phyloP scores from a whole-genome alignment of 2,329 filamentous ascomycete species.

The Hypoxylon sp. region DNA sequence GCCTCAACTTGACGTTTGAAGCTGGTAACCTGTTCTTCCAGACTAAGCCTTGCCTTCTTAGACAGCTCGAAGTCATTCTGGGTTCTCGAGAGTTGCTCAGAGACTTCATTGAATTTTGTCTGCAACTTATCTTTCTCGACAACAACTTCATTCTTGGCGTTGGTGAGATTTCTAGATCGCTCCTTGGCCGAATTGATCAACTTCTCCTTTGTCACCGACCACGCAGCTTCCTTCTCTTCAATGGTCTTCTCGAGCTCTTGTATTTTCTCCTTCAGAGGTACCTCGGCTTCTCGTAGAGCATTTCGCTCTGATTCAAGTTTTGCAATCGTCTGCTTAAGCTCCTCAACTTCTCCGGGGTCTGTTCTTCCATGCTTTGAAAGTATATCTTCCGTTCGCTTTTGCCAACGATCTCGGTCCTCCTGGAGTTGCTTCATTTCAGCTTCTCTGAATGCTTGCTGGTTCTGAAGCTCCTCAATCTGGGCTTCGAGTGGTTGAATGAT shows the following conservation, averaged over 20 bases:
- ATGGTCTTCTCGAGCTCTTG: constrained; percentile 66
- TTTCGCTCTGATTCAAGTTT: constrained; percentile 76
- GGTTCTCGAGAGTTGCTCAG: constrained; percentile 57
- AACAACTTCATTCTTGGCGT: constrained; percentile 59
- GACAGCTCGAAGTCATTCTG: constrained; percentile 70
- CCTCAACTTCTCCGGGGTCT: constrained; percentile 92
- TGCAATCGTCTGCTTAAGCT: constrained; percentile 83
- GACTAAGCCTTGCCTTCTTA: constrained; percentile 55
- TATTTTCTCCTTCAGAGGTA: constrained; percentile 68
- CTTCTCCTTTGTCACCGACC: constrained; percentile 67
- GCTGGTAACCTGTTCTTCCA: constrained; percentile 61
- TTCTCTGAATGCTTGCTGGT: constrained; percentile 83
- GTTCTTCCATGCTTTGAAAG: constrained; percentile 96
- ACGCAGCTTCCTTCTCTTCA: constrained; percentile 69
- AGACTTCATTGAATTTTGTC: constrained; percentile 63
- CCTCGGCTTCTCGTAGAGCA: constrained; percentile 64
- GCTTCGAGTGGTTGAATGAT: constrained; percentile 87
- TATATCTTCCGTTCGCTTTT: constrained; percentile 95
- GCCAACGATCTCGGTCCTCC: constrained; percentile 93
- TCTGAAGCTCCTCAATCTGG: constrained; percentile 85
- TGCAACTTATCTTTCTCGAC: constrained; percentile 68
- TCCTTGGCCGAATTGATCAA: constrained; percentile 76
- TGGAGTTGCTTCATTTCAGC: constrained; percentile 91
- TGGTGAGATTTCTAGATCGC: constrained; percentile 67
- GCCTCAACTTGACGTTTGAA: constrained; percentile 58